phyloP scores from a whole-genome alignment of 2,329 filamentous ascomycete genomes.

The Epichloe brachyelytri region DNA sequence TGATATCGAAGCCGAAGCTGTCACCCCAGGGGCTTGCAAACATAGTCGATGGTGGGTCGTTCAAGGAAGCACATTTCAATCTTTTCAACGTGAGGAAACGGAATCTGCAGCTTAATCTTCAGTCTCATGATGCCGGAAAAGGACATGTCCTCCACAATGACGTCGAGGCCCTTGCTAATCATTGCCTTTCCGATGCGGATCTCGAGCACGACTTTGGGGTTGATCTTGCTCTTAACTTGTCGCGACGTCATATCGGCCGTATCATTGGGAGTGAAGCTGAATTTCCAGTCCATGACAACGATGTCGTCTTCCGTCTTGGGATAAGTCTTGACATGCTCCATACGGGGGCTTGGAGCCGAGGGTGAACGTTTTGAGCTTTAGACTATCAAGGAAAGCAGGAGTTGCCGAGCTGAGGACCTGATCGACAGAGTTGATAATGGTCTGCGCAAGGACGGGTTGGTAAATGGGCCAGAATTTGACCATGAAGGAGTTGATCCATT shows the following conservation, averaged over 20 bases:
- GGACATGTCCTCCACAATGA: slow-evolving; percentile 96
- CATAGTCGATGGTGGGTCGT: slow-evolving; percentile 82
- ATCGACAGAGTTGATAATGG: slow-evolving; percentile 86
- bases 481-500: slow-evolving; percentile 99
- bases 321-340: slow-evolving; percentile 98
- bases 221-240: slow-evolving; percentile 90
- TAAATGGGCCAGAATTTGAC: slow-evolving; percentile 99
- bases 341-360: slow-evolving; percentile 81
- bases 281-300: slow-evolving; percentile 99
- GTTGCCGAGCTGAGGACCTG: slow-evolving; percentile 90
- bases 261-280: slow-evolving; percentile 97
- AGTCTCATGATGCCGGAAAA: slow-evolving; percentile 93
- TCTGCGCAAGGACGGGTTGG: slow-evolving; percentile 82
- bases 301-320: slow-evolving; percentile 90
- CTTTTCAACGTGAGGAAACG: slow-evolving; percentile 89
- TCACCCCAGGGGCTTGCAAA: slow-evolving; percentile 97
- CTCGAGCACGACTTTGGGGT: slow-evolving; percentile 91
- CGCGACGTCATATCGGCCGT: slow-evolving; percentile 78
- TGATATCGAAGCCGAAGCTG: slow-evolving; percentile 94
- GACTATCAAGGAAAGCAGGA: slow-evolving; percentile 81
- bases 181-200: slow-evolving; percentile 91
- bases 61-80: slow-evolving; percentile 93
- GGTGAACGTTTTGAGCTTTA: slow-evolving; percentile 87
- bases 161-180: slow-evolving; percentile 91
- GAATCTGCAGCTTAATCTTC: slow-evolving; percentile 93